Evolutionary conservation across 768 basidiomycete species (phyloP).

Genomic region (Mycena vitilis): DNA sequence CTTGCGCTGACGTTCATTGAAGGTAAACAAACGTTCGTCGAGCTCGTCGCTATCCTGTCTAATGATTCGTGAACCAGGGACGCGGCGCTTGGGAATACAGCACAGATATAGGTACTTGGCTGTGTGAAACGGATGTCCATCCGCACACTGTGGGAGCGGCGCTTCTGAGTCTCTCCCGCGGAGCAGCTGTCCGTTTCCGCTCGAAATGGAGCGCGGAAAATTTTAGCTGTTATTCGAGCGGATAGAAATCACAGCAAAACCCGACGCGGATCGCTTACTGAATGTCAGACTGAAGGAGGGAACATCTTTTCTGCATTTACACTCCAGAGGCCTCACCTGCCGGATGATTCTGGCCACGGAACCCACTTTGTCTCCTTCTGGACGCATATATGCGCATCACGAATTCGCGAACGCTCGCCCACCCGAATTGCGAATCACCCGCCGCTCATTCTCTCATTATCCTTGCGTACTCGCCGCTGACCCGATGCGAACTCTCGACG

Average conservation of each 20-base stretch:
- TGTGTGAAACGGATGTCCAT: not conserved
- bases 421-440: slow-evolving; percentile 21
- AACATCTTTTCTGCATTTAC: slow-evolving; percentile 3
- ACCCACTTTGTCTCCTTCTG: not conserved
- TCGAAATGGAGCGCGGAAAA: slow-evolving; percentile 7
- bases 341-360: slow-evolving; percentile 8
- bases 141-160: not conserved
- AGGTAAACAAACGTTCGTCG: slow-evolving; percentile 16
- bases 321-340: not conserved
- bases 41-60: not conserved
- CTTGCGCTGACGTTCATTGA: not conserved
- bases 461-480: slow-evolving; percentile 3
- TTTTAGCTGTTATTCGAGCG: slow-evolving; percentile 12
- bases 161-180: slow-evolving; percentile 1
- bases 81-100: not conserved
- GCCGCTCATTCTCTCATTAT: not conserved
- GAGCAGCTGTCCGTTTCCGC: not conserved
- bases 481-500: slow-evolving; percentile 17
- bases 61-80: slow-evolving; percentile 13
- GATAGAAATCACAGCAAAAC: not conserved
- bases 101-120: not conserved
- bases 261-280: slow-evolving; percentile 20
- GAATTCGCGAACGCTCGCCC: slow-evolving; percentile 1
- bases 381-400: slow-evolving; percentile 2
- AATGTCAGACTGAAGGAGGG: not conserved